Percentiles rank a stretch among this genome's conserved stretches.
Evolutionary conservation across 2,329 filamentous ascomycete species (phyloP).

Genomic region (Ascochyta koolunga): DNA sequence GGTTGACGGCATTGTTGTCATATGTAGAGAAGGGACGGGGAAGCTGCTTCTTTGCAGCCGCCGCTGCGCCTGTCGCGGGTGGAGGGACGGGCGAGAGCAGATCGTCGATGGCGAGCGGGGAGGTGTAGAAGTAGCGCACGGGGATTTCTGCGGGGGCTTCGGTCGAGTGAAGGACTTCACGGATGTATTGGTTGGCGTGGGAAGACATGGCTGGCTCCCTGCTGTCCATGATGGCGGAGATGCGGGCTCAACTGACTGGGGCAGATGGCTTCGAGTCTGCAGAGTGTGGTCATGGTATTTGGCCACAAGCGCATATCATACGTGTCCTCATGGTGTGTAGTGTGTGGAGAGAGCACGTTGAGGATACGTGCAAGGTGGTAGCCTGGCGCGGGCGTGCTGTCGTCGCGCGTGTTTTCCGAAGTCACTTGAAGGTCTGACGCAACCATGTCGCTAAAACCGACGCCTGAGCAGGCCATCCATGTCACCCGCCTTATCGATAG

Average conservation of each 20-base stretch:
- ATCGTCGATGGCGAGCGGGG: conserved; percentile 83
- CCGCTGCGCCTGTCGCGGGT: conserved; percentile 54
- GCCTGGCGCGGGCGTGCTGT: conserved; percentile 22
- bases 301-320: conserved; percentile 4
- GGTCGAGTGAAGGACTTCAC: conserved; percentile 50
- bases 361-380: conserved; percentile 20
- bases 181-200: conserved; percentile 52
- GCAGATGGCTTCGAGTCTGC: background rate
- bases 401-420: conserved; percentile 21
- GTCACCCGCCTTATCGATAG: conserved; percentile 3
- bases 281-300: conserved; percentile 22
- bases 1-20: conserved; percentile 81
- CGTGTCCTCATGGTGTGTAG: conserved; percentile 16
- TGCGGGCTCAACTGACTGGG: background rate
- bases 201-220: conserved; percentile 33
- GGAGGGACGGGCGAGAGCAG: conserved; percentile 73
- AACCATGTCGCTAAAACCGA: conserved; percentile 29
- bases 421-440: conserved; percentile 37
- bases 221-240: conserved; percentile 27
- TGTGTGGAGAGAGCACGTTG: conserved; percentile 4
- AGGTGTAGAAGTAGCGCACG: conserved; percentile 78
- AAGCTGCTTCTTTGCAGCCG: conserved; percentile 60
- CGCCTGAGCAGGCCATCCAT: conserved; percentile 23
- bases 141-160: conserved; percentile 44
- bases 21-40: conserved; percentile 78